Evolutionary conservation across 75 land plant genomes (phyloP), one percentile per base, ranked within the genome.

Genomic region (Pinus albicaulis): DNA sequence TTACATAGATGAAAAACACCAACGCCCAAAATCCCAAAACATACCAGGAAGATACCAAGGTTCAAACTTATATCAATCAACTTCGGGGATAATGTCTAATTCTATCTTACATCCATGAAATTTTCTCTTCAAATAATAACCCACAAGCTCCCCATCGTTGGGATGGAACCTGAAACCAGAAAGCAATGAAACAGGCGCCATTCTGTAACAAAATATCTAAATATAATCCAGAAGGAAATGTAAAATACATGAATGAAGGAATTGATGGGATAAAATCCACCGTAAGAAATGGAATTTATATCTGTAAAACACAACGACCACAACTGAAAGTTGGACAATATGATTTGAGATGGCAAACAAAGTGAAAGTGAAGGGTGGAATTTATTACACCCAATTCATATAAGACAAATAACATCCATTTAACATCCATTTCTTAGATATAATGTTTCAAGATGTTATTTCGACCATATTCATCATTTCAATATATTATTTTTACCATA

Each of bases 41-140:
- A n/a, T 76, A 91, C 93, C 82, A 19, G 93, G 93, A 25, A 91
- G 83, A 74, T 91, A 89, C 92, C 93, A 91, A 53, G 93, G 93
- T 71, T 91, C 93, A 70, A 87, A 89, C 76, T 91, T 91, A 83
- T 91, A 90, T 77, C 89, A 89, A 83, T 91, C 93, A 53, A 89
- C 85, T 38, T 89, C 93, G 0, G 92, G 84, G 62, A 91, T 91
- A 23, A 91, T 83, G 22, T 83, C 83, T 57, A 89, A 82, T 73
- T 86, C 84, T 17, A 91, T 86, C 25, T 70, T 74, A 24, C 75
- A 77, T 59, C 87, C 85, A 14, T 55, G 77, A 68, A 91, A 85
- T 74, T 91, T 90, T 69, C 87, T 74, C 66, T 91, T 85, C 28
- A 90, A 84, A 72, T 90, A 90, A 80, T 88, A 90, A 28, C 74